Base-by-base conservation (phyloP, 202 grass and related monocot genomes). In the Bolboschoenoplectus hybrid region DNA sequence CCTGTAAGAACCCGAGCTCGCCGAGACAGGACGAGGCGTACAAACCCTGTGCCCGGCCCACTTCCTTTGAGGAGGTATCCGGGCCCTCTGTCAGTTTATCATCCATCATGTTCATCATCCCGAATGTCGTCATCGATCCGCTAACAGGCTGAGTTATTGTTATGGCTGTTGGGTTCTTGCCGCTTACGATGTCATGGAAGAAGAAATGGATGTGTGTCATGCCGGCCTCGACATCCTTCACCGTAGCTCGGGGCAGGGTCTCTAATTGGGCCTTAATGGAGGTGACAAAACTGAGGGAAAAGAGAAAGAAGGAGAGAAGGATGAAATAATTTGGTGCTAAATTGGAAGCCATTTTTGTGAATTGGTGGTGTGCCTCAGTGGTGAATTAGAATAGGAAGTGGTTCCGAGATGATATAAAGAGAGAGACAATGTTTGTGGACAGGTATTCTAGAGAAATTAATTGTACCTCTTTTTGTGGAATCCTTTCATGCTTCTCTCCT, bases 131-230 rank as follows among this genome's bases (percentile, higher is more conserved):
- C 53, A 0, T 9, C 0, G 72, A 47, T 3, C 87, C 17, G 2
- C 65, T 19, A n/a, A 63, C 34, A 3, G 83, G 49, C 16, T 93
- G 86, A 83, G 66, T 82, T 73, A 98, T 72, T 0, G 46, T 61
- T 53, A 91, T 62, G 13, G 89, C 67, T 12, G 95, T 86, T 16
- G 90, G 83, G 0, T 92, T 91, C 43, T 81, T 77, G 20, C 93
- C 93, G 49, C 87, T 88, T 83, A 89, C 47, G 52, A 88, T 89
- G 85, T 97, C 95, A 72, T 97, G 95, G 87, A 95, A 93, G 90
- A 60, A 95, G 88, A 97, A 95, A 86, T 92, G 93, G 5, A 97
- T 87, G 87, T 95, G 93, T 3, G 82, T 89, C 7, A 80, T 35
- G 0, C 45, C 1, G 11, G 67, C 19, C 16, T 39, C 14, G 0